A percentile compares a stretch with the other conserved stretches of the same genome.
phyloP scores from a whole-genome alignment of 2,329 filamentous ascomycete species.

The Pseudogymnoascus sp. region DNA sequence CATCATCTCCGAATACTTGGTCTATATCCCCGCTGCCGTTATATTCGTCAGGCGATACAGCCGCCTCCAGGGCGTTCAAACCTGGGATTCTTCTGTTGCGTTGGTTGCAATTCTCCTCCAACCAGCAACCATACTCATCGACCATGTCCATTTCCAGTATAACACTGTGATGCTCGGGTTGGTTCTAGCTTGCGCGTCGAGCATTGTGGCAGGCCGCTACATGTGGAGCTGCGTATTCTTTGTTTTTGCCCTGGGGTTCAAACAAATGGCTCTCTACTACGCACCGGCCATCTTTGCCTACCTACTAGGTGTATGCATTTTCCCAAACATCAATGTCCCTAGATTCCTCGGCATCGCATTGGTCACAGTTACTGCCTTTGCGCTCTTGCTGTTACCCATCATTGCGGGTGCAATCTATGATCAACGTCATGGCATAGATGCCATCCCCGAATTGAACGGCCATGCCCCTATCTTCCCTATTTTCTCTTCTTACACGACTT shows the following conservation, averaged over 20 bases:
- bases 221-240: constrained; percentile 93
- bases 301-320: constrained; percentile 78
- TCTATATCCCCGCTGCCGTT: constrained; percentile 78
- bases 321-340: constrained; percentile 59
- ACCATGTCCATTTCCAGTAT: constrained; percentile 96
- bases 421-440: constrained; percentile 54
- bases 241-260: constrained; percentile 88
- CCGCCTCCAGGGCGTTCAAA: constrained; percentile 66
- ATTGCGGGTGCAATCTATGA: constrained; percentile 66
- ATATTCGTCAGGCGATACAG: constrained; percentile 80
- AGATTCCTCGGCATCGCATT: constrained; percentile 71
- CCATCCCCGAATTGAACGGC: constrained; percentile 50
- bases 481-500: constrained; percentile 50
- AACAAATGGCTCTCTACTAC: constrained; percentile 99
- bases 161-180: constrained; percentile 98
- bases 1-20: constrained; percentile 80
- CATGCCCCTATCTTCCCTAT: constrained; percentile 57
- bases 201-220: constrained; percentile 75
- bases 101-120: constrained; percentile 89
- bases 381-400: constrained; percentile 67
- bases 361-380: constrained; percentile 67
- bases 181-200: constrained; percentile 78
- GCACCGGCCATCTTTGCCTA: constrained; percentile 89
- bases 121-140: constrained; percentile 81
- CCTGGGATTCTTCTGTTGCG: constrained; percentile 78